A percentile compares a stretch with the other conserved stretches of the same genome.
These are phyloP conservation scores for Ogataea nonfermentans DNA, from an alignment of 805 yeast genomes.

Conservation along the genomic window DNA sequence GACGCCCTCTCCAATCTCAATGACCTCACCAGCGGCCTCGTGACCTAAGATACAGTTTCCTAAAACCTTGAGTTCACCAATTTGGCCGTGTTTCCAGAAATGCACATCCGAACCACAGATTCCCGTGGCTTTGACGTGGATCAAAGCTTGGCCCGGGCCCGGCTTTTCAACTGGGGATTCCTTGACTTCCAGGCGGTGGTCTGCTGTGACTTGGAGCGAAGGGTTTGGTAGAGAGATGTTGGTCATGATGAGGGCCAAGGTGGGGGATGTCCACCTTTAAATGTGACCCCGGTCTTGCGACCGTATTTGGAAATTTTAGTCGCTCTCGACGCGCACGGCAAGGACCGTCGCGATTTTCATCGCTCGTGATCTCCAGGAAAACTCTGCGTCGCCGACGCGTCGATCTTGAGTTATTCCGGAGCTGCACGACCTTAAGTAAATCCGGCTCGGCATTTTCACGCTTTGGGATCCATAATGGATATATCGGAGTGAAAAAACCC, in stretches of 20 bases:
- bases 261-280: conserved; percentile 1
- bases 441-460: too few species aligned
- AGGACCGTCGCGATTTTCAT: too few species aligned
- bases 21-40: conserved; percentile 45
- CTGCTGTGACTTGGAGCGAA: conserved; percentile 23
- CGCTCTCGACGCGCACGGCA: too few species aligned
- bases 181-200: conserved; percentile 19
- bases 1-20: conserved; percentile 50
- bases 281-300: neutral
- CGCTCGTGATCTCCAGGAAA: too few species aligned
- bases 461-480: too few species aligned
- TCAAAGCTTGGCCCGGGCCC: conserved; percentile 44
- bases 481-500: too few species aligned
- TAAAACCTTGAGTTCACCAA: conserved; percentile 45
- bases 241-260: conserved; percentile 1
- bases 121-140: conserved; percentile 64
- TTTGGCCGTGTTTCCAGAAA: conserved; percentile 63
- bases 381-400: too few species aligned
- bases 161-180: conserved; percentile 27
- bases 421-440: too few species aligned
- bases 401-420: too few species aligned
- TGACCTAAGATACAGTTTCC: conserved; percentile 44
- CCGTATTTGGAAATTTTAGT: conserved; percentile 3
- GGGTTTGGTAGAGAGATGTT: conserved; percentile 17
- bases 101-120: conserved; percentile 77